These are phyloP conservation scores for Phytophthora chlamydospora DNA, from an alignment of 352 stramenopile genomes.

Conservation along the genomic window DNA sequence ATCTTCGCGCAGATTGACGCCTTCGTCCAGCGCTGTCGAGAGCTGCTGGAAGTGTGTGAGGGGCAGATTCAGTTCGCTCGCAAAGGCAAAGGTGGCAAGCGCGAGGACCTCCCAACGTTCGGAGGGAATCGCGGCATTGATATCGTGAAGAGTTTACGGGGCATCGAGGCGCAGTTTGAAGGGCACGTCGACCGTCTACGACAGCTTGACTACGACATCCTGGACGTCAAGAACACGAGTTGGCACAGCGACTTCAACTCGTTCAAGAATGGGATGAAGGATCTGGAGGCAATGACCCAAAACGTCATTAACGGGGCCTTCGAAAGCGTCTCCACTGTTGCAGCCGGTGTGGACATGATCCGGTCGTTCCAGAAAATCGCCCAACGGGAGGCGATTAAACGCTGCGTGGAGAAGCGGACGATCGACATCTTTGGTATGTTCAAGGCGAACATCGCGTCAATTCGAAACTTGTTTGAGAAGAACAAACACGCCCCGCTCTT, in stretches of 20 bases:
- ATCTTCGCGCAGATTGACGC: slow-evolving; percentile 97
- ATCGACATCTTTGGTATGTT: slow-evolving; percentile 94
- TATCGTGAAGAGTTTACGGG: slow-evolving; percentile 91
- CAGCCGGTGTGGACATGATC: slow-evolving; percentile 90
- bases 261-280: slow-evolving; percentile 97
- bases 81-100: slow-evolving; percentile 74
- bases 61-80: slow-evolving; percentile 95
- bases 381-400: slow-evolving; percentile 92
- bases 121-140: slow-evolving; percentile 92
- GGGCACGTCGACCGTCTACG: slow-evolving; percentile 89
- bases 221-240: slow-evolving; percentile 95
- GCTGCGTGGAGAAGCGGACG: slow-evolving; percentile 94
- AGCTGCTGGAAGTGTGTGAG: slow-evolving; percentile 95
- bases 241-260: slow-evolving; percentile 96
- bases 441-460: slow-evolving; percentile 74
- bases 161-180: slow-evolving; percentile 94
- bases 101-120: slow-evolving; percentile 86
- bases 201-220: slow-evolving; percentile 93
- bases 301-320: slow-evolving; percentile 97
- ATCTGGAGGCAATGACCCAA: slow-evolving; percentile 95
- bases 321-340: slow-evolving; percentile 91
- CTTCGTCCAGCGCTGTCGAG: slow-evolving; percentile 95
- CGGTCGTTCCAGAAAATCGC: slow-evolving; percentile 94
- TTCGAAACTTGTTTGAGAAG: slow-evolving; percentile 93
- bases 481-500: slow-evolving; percentile 87